A percentile compares a stretch with the other conserved stretches of the same genome.
Conservation (phyloP, 192 early-diverging fungal genomes). For the Phlyctochytrium arcticum region DNA sequence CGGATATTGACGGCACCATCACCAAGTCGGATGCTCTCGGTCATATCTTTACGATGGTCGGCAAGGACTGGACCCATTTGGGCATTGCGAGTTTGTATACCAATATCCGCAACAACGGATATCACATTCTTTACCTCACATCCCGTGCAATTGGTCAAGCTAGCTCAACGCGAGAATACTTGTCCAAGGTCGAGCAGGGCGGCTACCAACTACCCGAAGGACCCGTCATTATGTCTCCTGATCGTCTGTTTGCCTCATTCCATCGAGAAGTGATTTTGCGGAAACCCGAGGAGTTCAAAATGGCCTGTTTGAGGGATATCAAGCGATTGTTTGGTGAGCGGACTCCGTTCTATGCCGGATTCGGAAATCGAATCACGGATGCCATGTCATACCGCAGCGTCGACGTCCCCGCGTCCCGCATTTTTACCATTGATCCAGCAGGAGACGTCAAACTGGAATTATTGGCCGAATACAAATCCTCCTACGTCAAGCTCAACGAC, state of each 20-base stretch:
- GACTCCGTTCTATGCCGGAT: slow-evolving; percentile 93
- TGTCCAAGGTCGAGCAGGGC: slow-evolving; percentile 85
- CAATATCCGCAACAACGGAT: slow-evolving; percentile 90
- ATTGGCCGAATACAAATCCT: slow-evolving; percentile 75
- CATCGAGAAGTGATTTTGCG: slow-evolving; percentile 93
- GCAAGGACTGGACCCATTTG: slow-evolving; percentile 95
- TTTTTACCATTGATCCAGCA: slow-evolving; percentile 92
- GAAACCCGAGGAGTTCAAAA: slow-evolving; percentile 96
- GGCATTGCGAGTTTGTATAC: slow-evolving; percentile 97
- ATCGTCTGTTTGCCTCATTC: slow-evolving; percentile 87
- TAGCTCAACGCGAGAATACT: slow-evolving; percentile 85
- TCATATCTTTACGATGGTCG: slow-evolving; percentile 95
- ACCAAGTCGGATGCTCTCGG: slow-evolving; percentile 97
- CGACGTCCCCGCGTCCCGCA: slow-evolving; percentile 85
- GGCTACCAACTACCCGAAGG: slow-evolving; percentile 87
- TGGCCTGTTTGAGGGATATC: slow-evolving; percentile 90
- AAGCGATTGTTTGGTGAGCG: slow-evolving; percentile 75
- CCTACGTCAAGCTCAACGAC: slow-evolving; percentile 84
- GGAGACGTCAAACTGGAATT: slow-evolving; percentile 92
- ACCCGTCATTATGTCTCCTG: slow-evolving; percentile 93
- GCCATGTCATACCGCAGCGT: slow-evolving; percentile 93
- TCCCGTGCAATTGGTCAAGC: slow-evolving; percentile 88
- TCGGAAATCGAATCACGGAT: slow-evolving; percentile 96
- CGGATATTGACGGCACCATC: slow-evolving; percentile 98
- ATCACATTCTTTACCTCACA: slow-evolving; percentile 92